Conservation (phyloP, 2,329 filamentous ascomycete genomes). For the Paecilomyces niveus region DNA sequence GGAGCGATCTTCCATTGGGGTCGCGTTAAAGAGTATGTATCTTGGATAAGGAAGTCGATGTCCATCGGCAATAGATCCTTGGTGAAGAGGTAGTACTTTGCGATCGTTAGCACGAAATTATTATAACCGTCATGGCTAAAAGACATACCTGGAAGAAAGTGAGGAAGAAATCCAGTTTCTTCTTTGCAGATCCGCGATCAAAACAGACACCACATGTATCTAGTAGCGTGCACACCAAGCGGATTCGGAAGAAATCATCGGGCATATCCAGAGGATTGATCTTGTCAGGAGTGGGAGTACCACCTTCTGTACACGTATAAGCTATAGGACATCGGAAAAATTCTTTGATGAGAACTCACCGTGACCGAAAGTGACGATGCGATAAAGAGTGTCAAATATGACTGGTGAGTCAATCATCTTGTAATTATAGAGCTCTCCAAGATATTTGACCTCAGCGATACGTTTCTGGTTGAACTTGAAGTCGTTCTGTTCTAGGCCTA, state of each 20-base stretch:
- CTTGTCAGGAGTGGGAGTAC: conserved; percentile 71
- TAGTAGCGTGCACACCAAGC: conserved; percentile 77
- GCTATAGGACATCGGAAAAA: background rate
- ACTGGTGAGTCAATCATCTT: conserved; percentile 92
- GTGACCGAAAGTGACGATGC: conserved; percentile 88
- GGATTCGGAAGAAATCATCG: conserved; percentile 94
- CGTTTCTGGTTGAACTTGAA: conserved; percentile 96
- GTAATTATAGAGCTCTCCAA: conserved; percentile 96
- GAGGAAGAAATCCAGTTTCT: conserved; percentile 96
- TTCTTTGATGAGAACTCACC: conserved; percentile 38
- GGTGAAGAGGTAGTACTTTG: conserved; percentile 83
- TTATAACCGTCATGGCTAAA: background rate
- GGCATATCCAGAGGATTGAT: conserved; percentile 75
- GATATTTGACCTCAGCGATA: conserved; percentile 90
- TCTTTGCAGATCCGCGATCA: conserved; percentile 84
- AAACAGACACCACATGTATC: conserved; percentile 97
- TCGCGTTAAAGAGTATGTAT: conserved; percentile 75
- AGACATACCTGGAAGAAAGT: conserved; percentile 76
- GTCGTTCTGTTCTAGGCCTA: conserved; percentile 90
- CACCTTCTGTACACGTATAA: conserved; percentile 48
- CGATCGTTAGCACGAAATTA: conserved; percentile 9
- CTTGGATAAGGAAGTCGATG: conserved; percentile 91
- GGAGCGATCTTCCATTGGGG: conserved; percentile 88
- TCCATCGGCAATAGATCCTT: conserved; percentile 93
- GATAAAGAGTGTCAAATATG: conserved; percentile 92